phyloP scores from a whole-genome alignment of 169 alveolate genomes.

The Eimeria zaria region DNA sequence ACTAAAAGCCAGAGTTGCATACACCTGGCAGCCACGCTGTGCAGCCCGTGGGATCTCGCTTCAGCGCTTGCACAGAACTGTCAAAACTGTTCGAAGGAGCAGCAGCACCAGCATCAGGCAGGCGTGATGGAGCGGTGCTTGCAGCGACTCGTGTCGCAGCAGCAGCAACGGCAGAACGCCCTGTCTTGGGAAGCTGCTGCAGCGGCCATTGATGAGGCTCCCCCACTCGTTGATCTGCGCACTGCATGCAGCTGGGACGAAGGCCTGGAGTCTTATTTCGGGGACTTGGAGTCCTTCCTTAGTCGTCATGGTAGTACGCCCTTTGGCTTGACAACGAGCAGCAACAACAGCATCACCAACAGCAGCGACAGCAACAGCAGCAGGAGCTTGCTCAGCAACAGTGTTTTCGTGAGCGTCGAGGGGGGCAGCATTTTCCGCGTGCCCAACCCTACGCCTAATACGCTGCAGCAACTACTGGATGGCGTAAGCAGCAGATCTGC shows the following conservation, averaged over 20 bases:
- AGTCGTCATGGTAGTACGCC: conserved; percentile 25
- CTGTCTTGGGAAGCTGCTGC: conserved; percentile 34
- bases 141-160: conserved; percentile 30
- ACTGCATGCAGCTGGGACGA: neutral
- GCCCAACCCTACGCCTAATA: neutral
- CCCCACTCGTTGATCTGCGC: conserved; percentile 44
- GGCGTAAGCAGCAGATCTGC: conserved; percentile 31
- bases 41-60: conserved; percentile 38
- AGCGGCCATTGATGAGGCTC: conserved; percentile 7
- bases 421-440: conserved; percentile 18
- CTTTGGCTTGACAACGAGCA: neutral
- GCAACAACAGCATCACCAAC: no score
- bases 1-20: conserved; percentile 14
- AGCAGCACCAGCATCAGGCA: conserved; percentile 17
- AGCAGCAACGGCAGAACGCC: neutral
- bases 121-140: neutral
- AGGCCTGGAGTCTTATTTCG: neutral
- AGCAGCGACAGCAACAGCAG: conserved; percentile 28
- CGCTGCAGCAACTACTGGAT: conserved; percentile 5
- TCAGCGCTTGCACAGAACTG: neutral
- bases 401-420: neutral
- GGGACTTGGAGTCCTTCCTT: conserved; percentile 31
- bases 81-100: neutral
- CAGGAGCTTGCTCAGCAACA: conserved; percentile 1
- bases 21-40: conserved; percentile 27